phyloP scores from a whole-genome alignment of 2,329 filamentous ascomycete species.

The Microcyclospora pomicola region DNA sequence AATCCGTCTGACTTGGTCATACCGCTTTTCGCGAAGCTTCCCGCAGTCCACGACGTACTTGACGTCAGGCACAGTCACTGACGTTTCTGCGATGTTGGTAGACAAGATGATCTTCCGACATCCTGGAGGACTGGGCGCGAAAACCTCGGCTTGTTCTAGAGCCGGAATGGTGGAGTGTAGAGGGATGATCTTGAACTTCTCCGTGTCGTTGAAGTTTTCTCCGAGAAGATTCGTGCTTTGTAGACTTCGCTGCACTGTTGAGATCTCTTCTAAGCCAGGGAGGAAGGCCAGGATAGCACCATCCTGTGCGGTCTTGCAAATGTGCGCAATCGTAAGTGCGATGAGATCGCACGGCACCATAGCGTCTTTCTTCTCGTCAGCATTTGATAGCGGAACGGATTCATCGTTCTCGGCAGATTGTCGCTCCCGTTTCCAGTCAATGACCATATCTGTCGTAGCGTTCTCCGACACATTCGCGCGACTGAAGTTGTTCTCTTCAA shows the following conservation, averaged over 20 bases:
- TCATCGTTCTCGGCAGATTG: conserved; percentile 14
- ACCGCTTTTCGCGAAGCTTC: conserved; percentile 26
- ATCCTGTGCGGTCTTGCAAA: conserved; percentile 28
- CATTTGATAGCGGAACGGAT: background rate
- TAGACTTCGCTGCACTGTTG: conserved; percentile 21
- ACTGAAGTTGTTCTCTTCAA: conserved; percentile 10
- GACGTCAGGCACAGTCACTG: conserved; percentile 39
- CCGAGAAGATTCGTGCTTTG: conserved; percentile 16
- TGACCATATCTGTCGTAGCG: conserved; percentile 15
- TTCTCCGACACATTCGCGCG: background rate
- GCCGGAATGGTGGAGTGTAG: conserved; percentile 34
- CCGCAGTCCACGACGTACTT: conserved; percentile 37
- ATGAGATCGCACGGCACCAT: conserved; percentile 30
- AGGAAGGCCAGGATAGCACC: conserved; percentile 38
- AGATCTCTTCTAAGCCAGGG: conserved; percentile 31
- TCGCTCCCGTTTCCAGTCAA: conserved; percentile 28
- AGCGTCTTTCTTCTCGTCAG: conserved; percentile 23
- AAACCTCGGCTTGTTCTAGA: conserved; percentile 30
- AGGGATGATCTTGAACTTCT: conserved; percentile 30
- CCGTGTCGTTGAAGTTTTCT: conserved; percentile 28
- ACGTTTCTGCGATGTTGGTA: conserved; percentile 40
- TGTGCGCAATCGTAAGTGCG: conserved; percentile 32
- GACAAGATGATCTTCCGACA: conserved; percentile 37
- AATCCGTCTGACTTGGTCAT: conserved; percentile 27
- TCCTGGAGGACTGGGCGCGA: conserved; percentile 26